Conservation (phyloP, 371 early-diverging fungal genomes). For the Mortierella polycephala region DNA sequence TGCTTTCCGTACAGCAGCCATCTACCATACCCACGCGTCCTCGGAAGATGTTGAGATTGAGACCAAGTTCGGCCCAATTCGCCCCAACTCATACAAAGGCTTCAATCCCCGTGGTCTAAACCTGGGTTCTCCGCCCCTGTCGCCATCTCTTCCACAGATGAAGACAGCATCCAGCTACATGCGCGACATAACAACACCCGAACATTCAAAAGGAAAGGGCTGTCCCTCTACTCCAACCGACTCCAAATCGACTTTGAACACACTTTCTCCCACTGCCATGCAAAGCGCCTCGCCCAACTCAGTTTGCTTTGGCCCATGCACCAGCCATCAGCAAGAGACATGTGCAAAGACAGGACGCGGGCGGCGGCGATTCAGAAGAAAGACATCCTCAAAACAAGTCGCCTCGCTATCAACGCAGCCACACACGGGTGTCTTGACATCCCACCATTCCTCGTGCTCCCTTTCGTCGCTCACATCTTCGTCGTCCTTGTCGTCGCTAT, state of each 20-base stretch:
- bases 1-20: neutral
- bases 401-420: neutral
- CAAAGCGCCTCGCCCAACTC: slow-evolving; percentile 33
- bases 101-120: slow-evolving; percentile 41
- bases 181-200: slow-evolving; percentile 10
- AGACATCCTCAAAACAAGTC: slow-evolving; percentile 5
- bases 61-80: slow-evolving; percentile 29
- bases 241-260: neutral
- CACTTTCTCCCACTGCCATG: slow-evolving; percentile 28
- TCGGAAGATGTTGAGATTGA: slow-evolving; percentile 34
- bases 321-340: neutral
- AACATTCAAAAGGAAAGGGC: neutral
- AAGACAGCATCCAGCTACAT: neutral
- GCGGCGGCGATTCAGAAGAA: slow-evolving; percentile 4
- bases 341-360: neutral
- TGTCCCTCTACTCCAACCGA: neutral
- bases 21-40: neutral
- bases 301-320: slow-evolving; percentile 14
- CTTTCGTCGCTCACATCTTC: slow-evolving; percentile 20
- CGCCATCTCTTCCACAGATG: slow-evolving; percentile 2
- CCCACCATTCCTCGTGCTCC: slow-evolving; percentile 20
- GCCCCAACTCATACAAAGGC: slow-evolving; percentile 14
- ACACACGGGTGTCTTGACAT: neutral
- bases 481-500: slow-evolving; percentile 21
- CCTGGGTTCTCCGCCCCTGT: slow-evolving; percentile 5